Percentiles rank a stretch among this genome's conserved stretches.
These are phyloP conservation scores for Xylaria sp. DNA, from an alignment of 2,329 filamentous ascomycete species.

Conservation along the genomic window DNA sequence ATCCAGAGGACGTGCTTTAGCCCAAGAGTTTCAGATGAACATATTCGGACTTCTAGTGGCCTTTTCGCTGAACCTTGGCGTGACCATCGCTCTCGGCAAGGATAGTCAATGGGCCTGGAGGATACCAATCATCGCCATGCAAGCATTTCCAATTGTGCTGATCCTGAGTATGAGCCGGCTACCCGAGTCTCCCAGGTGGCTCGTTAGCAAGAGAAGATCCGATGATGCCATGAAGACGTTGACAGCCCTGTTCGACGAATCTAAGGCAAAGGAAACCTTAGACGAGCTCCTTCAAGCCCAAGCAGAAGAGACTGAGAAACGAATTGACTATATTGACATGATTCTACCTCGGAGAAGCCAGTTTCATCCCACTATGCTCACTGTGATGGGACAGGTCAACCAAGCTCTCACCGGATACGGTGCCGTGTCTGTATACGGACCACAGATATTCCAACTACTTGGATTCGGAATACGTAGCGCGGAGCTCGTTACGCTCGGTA, in stretches of 20 bases:
- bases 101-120: constrained; percentile 70
- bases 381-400: constrained; percentile 72
- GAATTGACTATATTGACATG: constrained; percentile 67
- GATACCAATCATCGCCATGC: constrained; percentile 70
- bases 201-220: constrained; percentile 61
- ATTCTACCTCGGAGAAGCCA: constrained; percentile 63
- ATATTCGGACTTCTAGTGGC: constrained; percentile 71
- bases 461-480: constrained; percentile 63
- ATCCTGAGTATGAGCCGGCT: constrained; percentile 63
- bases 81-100: constrained; percentile 66
- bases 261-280: constrained; percentile 59
- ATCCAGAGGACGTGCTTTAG: constrained; percentile 66
- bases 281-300: constrained; percentile 63
- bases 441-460: constrained; percentile 71
- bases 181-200: constrained; percentile 69
- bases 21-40: constrained; percentile 73
- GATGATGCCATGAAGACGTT: constrained; percentile 64
- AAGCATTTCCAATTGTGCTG: constrained; percentile 65
- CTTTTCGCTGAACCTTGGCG: constrained; percentile 67
- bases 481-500: constrained; percentile 68
- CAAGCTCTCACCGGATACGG: constrained; percentile 69
- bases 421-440: constrained; percentile 71
- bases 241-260: constrained; percentile 61
- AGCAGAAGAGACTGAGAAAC: constrained; percentile 59
- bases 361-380: constrained; percentile 70